A percentile compares a stretch with the other conserved stretches of the same genome.
phyloP scores from a whole-genome alignment of 2,329 filamentous ascomycete species.

The Phaeophleospora eucalypticola region DNA sequence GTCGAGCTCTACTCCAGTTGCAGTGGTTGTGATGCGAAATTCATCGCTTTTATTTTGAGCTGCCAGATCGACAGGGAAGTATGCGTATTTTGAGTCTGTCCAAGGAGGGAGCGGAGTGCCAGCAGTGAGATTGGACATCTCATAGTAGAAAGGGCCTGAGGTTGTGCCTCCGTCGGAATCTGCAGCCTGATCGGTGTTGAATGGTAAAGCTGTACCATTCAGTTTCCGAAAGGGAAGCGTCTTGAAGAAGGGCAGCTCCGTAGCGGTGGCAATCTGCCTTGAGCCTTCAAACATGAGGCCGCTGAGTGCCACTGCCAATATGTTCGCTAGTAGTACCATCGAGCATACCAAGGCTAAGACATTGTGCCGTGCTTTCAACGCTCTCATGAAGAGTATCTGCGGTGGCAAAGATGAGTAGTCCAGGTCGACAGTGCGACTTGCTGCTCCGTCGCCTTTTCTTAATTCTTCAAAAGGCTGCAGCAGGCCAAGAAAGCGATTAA shows the following conservation, averaged over 20 bases:
- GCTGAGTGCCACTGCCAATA: constrained; percentile 51
- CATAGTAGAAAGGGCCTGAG: constrained; percentile 40
- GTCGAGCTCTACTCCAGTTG: constrained; percentile 34
- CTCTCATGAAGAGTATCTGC: constrained; percentile 48
- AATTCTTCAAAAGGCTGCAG: constrained; percentile 54
- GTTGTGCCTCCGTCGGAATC: constrained; percentile 28
- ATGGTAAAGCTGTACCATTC: constrained; percentile 27
- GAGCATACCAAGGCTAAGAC: constrained; percentile 46
- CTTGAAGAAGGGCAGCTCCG: constrained; percentile 7
- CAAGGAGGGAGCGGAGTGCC: constrained; percentile 48
- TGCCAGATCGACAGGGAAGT: constrained; percentile 42
- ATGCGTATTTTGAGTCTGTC: constrained; percentile 45
- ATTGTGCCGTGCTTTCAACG: constrained; percentile 44
- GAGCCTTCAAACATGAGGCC: constrained; percentile 47
- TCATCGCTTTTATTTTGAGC: constrained; percentile 4
- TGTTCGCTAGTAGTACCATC: constrained; percentile 49
- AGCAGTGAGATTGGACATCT: constrained; percentile 44
- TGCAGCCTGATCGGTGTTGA: constrained; percentile 19
- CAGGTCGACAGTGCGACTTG: constrained; percentile 36
- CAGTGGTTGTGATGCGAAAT: constrained; percentile 31
- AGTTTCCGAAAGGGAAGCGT: constrained; percentile 24
- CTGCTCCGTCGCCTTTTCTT: constrained; percentile 36
- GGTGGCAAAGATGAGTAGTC: constrained; percentile 56
- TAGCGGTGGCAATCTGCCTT: constrained; percentile 8
- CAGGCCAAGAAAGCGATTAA: constrained; percentile 53